Base-by-base conservation (phyloP, 208 protist genomes). In the Leishmania tarentolae region DNA sequence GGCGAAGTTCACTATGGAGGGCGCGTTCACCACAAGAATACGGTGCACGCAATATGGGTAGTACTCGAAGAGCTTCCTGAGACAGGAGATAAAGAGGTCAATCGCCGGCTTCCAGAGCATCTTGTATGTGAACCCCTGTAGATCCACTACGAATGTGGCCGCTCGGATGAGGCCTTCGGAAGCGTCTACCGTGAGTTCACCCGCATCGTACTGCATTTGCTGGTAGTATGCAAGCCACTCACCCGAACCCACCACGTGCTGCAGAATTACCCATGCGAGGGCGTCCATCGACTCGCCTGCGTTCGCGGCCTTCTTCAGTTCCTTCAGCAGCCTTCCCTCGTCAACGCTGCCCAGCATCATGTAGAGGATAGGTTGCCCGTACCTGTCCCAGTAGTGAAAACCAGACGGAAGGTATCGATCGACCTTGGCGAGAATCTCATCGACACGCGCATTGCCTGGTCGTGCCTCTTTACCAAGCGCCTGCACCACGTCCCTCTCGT, bases 31-130 rank as follows among this genome's bases (percentile, higher is more conserved):
- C 31, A 92, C 89, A 21, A 90, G 57, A 68, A 94, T 82, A n/a
- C 84, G 89, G 53, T 92, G 79, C 31, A 94, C 74, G 31, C 82
- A 89, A 69, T 93, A 86, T 4, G 89, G 78, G 80, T 92, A 89
- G 79, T 90, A 78, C 24, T 11, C 0, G 76, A 90, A 80, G 5
- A 93, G 75, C n/a, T 86, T 61, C 61, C 80, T 87, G 24, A 94
- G 77, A 19, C 44, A 71, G 19, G 66, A 44, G n/a, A 83, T 59
- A 21, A 90, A 77, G 47, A 94, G 80, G 57, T 92, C 86, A 5
- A 94, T 61, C 9, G 88, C 88, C 31, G 91, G 91, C 75, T 88
- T 91, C 88, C 89, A 93, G 66, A 94, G 76, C 83, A 88, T 91
- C 61, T 86, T 86, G 85, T 92, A 94, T 50, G 77, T 88, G 24